These are phyloP conservation scores for Coemansia sp. DNA, from an alignment of 192 early-diverging fungal species.

Conservation along the genomic window DNA sequence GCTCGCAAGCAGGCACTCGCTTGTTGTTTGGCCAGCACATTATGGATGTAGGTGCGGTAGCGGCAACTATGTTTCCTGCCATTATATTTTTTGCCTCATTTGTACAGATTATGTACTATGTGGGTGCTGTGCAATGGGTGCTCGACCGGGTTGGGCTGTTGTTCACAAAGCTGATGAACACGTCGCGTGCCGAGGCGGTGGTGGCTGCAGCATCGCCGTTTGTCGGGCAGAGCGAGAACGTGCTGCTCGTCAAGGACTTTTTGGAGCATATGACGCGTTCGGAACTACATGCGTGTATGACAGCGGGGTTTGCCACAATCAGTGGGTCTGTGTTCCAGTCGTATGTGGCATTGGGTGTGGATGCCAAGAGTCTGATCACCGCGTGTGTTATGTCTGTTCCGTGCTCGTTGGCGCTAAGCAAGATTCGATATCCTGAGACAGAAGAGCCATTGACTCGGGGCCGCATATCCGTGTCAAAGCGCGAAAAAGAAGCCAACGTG, in stretches of 20 bases:
- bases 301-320: constrained; percentile 88
- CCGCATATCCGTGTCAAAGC: constrained; percentile 31
- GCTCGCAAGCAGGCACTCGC: constrained; percentile 64
- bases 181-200: constrained; percentile 80
- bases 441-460: constrained; percentile 78
- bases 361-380: constrained; percentile 68
- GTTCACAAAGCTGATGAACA: constrained; percentile 67
- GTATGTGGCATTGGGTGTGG: constrained; percentile 71
- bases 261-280: constrained; percentile 79
- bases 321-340: constrained; percentile 77
- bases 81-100: constrained; percentile 87
- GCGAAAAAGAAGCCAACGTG: constrained; percentile 66
- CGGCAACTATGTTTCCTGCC: constrained; percentile 73
- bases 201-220: constrained; percentile 86
- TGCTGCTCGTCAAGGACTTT: constrained; percentile 78
- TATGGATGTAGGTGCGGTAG: constrained; percentile 57
- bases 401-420: constrained; percentile 77
- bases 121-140: constrained; percentile 80
- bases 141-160: constrained; percentile 63
- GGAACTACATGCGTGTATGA: constrained; percentile 85
- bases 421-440: constrained; percentile 82
- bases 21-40: constrained; percentile 68
- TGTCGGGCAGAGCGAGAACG: constrained; percentile 80
- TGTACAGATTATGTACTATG: constrained; percentile 80
- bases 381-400: constrained; percentile 92